Evolutionary conservation across 1,139 yeast genomes (phyloP).

Genomic region (Suhomyces wounanorum): DNA sequence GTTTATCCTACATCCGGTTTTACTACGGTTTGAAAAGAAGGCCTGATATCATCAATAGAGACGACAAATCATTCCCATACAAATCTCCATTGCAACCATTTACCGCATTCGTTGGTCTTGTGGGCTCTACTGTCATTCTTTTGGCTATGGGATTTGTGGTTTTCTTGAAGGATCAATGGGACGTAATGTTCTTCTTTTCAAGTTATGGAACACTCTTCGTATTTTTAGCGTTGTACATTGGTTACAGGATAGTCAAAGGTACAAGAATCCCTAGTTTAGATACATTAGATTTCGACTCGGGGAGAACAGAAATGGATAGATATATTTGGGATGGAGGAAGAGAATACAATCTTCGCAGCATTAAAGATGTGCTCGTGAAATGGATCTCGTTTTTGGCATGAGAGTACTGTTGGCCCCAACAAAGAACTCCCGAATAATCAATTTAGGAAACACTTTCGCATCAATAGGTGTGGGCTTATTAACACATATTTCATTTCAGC

Average conservation of each 20-base stretch:
- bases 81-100: slow-evolving; percentile 78
- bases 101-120: slow-evolving; percentile 65
- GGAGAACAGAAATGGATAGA: slow-evolving; percentile 72
- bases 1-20: slow-evolving; percentile 69
- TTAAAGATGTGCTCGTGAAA: slow-evolving; percentile 40
- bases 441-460: neutral
- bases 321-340: slow-evolving; percentile 70
- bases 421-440: neutral
- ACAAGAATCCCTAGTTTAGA: slow-evolving; percentile 62
- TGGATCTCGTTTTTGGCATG: slow-evolving; percentile 41
- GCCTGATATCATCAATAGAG: slow-evolving; percentile 64
- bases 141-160: slow-evolving; percentile 72
- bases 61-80: slow-evolving; percentile 72
- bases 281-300: slow-evolving; percentile 73
- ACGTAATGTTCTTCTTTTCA: slow-evolving; percentile 62
- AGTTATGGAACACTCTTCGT: slow-evolving; percentile 66
- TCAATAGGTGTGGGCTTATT: neutral
- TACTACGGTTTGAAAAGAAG: slow-evolving; percentile 66
- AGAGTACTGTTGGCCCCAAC: neutral
- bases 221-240: slow-evolving; percentile 54
- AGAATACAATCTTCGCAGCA: slow-evolving; percentile 39
- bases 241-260: slow-evolving; percentile 57
- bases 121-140: slow-evolving; percentile 56
- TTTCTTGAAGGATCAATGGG: slow-evolving; percentile 63
- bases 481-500: neutral